Conservation (phyloP, 352 stramenopile species). For the Globisporangium irregulare region DNA sequence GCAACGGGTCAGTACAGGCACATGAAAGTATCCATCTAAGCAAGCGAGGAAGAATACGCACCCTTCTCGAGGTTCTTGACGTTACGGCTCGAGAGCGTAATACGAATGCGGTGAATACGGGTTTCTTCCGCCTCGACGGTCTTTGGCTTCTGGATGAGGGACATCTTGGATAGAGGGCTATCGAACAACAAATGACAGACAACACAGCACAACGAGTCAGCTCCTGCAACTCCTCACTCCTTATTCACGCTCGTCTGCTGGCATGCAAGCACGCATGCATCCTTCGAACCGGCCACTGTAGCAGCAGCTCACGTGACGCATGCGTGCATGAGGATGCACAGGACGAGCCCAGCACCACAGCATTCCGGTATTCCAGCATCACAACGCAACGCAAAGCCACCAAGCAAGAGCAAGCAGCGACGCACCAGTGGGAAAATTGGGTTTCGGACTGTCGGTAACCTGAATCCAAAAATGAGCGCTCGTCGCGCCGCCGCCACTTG, state of each 20-base stretch:
- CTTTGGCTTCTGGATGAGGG: conserved; percentile 85
- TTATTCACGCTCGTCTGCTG: not conserved
- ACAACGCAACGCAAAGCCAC: conserved; percentile 1
- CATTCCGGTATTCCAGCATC: not conserved
- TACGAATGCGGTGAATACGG: conserved; percentile 97
- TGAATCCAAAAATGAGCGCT: conserved; percentile 83
- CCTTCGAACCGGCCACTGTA: not conserved
- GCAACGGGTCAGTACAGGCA: not conserved
- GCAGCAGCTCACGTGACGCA: not conserved
- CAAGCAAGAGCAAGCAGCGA: conserved; percentile 9
- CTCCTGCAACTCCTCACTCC: not conserved
- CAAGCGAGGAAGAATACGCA: conserved; percentile 16
- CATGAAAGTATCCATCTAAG: not conserved
- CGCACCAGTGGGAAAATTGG: conserved; percentile 63
- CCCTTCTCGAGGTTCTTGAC: conserved; percentile 99
- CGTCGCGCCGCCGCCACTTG: not conserved
- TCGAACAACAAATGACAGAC: not conserved
- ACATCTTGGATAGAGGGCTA: conserved; percentile 90
- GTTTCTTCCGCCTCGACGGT: conserved; percentile 83
- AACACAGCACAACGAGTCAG: not conserved
- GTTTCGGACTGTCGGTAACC: conserved; percentile 87
- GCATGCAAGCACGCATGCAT: not conserved
- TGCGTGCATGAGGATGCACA: not conserved
- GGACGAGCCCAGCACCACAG: not conserved
- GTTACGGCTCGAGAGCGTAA: conserved; percentile 98